A percentile compares a stretch with the other conserved stretches of the same genome.
phyloP scores from a whole-genome alignment of 139 green algal genomes.

The Micromonas pusilla region DNA sequence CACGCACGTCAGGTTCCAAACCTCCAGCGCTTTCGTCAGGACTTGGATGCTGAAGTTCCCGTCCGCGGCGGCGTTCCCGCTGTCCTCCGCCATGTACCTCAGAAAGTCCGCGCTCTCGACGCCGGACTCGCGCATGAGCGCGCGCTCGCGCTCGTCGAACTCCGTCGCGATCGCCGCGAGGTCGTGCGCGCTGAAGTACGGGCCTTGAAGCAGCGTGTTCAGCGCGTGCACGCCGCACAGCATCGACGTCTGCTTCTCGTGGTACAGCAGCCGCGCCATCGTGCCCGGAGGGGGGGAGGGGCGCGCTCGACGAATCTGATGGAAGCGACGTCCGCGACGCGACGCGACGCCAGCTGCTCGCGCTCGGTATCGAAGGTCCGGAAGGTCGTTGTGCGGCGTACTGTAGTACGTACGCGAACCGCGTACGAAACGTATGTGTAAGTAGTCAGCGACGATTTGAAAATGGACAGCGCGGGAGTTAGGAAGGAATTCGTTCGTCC shows the following conservation, averaged over 20 bases:
- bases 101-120: conserved; percentile 45
- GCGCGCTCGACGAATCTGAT: too few relatives aligned
- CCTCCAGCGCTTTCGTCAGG: conserved; percentile 56
- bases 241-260: background rate
- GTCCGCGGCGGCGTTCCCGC: conserved; percentile 55
- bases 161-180: conserved; percentile 59
- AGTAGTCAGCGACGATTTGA: too few relatives aligned
- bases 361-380: too few relatives aligned
- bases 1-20: conserved; percentile 50
- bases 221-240: conserved; percentile 74
- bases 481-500: too few relatives aligned
- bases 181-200: conserved; percentile 57
- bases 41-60: conserved; percentile 77
- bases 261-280: conserved; percentile 1
- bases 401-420: too few relatives aligned
- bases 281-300: too few relatives aligned
- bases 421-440: too few relatives aligned
- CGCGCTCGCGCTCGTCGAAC: conserved; percentile 60
- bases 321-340: too few relatives aligned
- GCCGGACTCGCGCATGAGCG: conserved; percentile 48
- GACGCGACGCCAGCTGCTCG: too few relatives aligned
- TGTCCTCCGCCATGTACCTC: conserved; percentile 41
- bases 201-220: conserved; percentile 66
- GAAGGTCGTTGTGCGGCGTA: too few relatives aligned
- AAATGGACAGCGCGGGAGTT: too few relatives aligned